Base-by-base conservation (phyloP, 2,329 filamentous ascomycete species). In the Ophiostoma sp. region DNA sequence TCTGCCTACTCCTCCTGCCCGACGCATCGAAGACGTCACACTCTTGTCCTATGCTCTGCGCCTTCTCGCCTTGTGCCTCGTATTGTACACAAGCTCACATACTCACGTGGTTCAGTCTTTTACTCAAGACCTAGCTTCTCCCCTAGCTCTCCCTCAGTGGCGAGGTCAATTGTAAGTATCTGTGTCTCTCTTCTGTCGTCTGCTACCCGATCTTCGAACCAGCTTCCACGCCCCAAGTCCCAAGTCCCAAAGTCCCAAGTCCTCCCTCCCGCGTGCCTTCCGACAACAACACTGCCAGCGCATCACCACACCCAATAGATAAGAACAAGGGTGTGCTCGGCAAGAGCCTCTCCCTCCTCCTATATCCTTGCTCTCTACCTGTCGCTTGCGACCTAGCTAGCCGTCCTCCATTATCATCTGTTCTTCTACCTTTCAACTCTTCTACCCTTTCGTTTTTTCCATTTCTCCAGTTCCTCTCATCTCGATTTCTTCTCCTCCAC, bases 231-330 rank as follows among this genome's bases (percentile, higher is more conserved):
- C 42, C 42, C 42, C 42, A 45, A 45, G 42, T 45, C 7, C 47
- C 18, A n/a, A 55, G 27, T 55, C 49, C 49, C 18, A 55, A 36
- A 49, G 3, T 7, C 47, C 5, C 16, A 36, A 58, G 38, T 5
- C 11, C 6, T 18, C 55, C 45, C 55, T 60, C 55, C 55, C 60
- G 60, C 60, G 60, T 63, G n/a, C 36, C 60, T 63, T 9, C 60
- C 60, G 8, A 47, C 41, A 45, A 38, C 63, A 36, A 64, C 63
- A 44, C 42, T 68, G 67, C 67, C 67, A 68, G 64, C 67, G 67
- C 67, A 68, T 68, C 65, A 65, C 74, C 74, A 75, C 75, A 76
- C 47, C 64, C 65, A 64, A 64, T 64, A 64, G 63, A 64, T 64
- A 64, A 45, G 63, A 27, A 36, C 41, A 45, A 44, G 41, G 63